Percentiles rank a stretch among this genome's conserved stretches.
These are phyloP conservation scores for Pythium myriotylum DNA, from an alignment of 352 stramenopile species.

Conservation along the genomic window DNA sequence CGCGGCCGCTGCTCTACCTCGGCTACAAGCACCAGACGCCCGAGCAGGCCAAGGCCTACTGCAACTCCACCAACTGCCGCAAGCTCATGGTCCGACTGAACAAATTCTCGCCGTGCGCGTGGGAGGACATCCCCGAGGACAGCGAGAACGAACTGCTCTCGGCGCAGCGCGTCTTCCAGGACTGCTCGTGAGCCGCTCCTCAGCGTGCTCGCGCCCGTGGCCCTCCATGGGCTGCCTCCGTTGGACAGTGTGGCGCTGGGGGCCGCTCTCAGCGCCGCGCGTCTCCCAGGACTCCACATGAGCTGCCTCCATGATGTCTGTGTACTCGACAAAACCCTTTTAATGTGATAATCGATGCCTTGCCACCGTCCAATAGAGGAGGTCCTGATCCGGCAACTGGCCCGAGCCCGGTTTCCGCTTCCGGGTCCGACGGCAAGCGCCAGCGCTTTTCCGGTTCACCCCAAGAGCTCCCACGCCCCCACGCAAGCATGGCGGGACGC, in stretches of 20 bases:
- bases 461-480: constrained; percentile 9
- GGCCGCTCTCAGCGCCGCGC: constrained; percentile 46
- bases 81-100: constrained; percentile 32
- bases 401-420: background rate
- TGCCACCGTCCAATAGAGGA: constrained; percentile 4
- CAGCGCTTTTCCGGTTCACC: constrained; percentile 1
- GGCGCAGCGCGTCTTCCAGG: constrained; percentile 46
- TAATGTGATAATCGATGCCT: constrained; percentile 5
- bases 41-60: constrained; percentile 43
- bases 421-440: constrained; percentile 8
- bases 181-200: no score
- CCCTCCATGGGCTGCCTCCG: no score
- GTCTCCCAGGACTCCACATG: constrained; percentile 51
- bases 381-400: constrained; percentile 7
- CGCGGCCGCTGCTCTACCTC: constrained; percentile 37
- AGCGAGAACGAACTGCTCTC: constrained; percentile 41
- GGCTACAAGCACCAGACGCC: constrained; percentile 36
- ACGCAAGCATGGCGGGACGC: constrained; percentile 65
- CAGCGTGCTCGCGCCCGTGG: no score
- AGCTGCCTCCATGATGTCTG: no score
- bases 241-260: no score
- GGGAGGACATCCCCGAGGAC: constrained; percentile 33
- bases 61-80: constrained; percentile 36
- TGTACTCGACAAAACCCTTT: background rate
- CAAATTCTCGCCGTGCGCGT: constrained; percentile 42